phyloP scores from a whole-genome alignment of 1,139 yeast genomes.

The Candida tetrigidarum region DNA sequence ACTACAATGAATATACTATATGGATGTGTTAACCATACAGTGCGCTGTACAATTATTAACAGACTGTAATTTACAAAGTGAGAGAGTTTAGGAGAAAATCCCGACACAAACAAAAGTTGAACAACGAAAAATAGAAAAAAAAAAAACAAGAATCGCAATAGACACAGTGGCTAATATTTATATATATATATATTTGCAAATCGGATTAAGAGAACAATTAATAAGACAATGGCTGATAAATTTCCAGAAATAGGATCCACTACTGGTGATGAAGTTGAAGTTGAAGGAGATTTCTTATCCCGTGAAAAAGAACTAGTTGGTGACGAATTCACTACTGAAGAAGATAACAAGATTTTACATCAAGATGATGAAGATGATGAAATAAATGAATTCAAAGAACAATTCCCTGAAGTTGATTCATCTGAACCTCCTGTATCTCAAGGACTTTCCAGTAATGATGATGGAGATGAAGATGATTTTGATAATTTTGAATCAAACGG shows the following conservation, averaged over 20 bases:
- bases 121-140: too few relatives aligned
- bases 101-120: too few relatives aligned
- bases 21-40: too few relatives aligned
- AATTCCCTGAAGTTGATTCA: constrained; percentile 63
- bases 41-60: too few relatives aligned
- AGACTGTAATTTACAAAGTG: too few relatives aligned
- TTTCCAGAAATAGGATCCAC: constrained; percentile 79
- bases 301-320: constrained; percentile 89
- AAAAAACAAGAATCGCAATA: too few relatives aligned
- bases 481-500: constrained; percentile 26
- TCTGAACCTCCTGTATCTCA: constrained; percentile 19
- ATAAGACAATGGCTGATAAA: constrained; percentile 70
- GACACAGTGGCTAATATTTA: too few relatives aligned
- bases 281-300: constrained; percentile 65
- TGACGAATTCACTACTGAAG: constrained; percentile 75
- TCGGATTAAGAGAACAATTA: too few relatives aligned
- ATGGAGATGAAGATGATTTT: constrained; percentile 27
- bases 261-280: constrained; percentile 31
- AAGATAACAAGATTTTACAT: constrained; percentile 57
- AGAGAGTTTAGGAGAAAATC: too few relatives aligned
- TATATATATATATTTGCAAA: not conserved
- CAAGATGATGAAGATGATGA: constrained; percentile 66
- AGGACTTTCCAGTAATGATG: constrained; percentile 28
- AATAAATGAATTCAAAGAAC: constrained; percentile 66
- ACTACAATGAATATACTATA: too few relatives aligned